phyloP scores from a whole-genome alignment of 1,284 basidiomycete species.

The Phylloporus sp. region DNA sequence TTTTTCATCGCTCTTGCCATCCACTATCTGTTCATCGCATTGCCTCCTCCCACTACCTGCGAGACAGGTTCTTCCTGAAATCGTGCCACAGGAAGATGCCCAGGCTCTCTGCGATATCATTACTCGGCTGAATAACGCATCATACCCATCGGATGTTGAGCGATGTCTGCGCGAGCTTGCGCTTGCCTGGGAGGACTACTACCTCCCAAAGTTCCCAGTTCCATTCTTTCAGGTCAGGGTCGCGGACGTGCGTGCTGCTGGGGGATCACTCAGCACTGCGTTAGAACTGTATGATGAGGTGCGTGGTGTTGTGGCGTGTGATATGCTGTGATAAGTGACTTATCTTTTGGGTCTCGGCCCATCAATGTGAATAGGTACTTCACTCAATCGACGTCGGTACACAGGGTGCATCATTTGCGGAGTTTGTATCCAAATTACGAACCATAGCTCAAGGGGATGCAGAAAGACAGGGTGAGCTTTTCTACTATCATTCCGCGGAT shows the following conservation, averaged over 20 bases:
- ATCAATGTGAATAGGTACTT: conserved; percentile 30
- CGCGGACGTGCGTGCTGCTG: conserved; percentile 40
- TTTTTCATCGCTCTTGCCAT: conserved; percentile 12
- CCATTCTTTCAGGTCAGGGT: conserved; percentile 43
- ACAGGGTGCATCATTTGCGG: conserved; percentile 26
- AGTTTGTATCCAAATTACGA: conserved; percentile 37
- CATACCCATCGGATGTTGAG: conserved; percentile 23
- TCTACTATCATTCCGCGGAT: neutral
- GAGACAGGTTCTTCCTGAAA: conserved; percentile 31
- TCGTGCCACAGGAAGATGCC: conserved; percentile 32
- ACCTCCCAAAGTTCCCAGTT: conserved; percentile 40
- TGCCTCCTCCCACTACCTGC: neutral
- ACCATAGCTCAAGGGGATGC: conserved; percentile 35
- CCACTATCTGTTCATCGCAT: neutral
- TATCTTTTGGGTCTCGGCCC: neutral
- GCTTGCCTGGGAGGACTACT: conserved; percentile 42
- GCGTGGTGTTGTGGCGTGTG: conserved; percentile 12
- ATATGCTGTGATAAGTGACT: neutral
- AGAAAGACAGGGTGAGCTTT: conserved; percentile 34
- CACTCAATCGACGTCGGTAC: conserved; percentile 26
- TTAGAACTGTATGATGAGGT: conserved; percentile 40
- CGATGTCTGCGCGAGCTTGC: conserved; percentile 37
- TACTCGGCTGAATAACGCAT: conserved; percentile 25
- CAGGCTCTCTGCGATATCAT: conserved; percentile 29
- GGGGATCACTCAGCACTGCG: conserved; percentile 42